Percentiles rank a stretch among this genome's conserved stretches.
Evolutionary conservation across 257 asterid species (phyloP).

Genomic region (Ballota nigra): DNA sequence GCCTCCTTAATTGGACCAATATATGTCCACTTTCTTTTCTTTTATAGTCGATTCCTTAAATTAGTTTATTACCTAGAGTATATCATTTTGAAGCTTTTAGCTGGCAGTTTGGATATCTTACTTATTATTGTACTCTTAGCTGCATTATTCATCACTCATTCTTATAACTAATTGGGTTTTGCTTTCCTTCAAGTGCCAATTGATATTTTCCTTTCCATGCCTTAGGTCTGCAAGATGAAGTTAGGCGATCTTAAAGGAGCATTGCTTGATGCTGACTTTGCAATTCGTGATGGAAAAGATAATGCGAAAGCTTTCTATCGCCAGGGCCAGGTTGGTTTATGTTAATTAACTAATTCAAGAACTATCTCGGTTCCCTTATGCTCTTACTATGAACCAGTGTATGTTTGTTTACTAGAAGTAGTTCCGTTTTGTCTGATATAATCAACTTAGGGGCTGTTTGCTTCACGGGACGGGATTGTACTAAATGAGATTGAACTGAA

Average conservation of each 20-base stretch:
- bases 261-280: constrained; percentile 73
- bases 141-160: neutral
- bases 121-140: neutral
- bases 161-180: neutral
- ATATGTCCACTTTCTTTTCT: neutral
- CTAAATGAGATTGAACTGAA: too few species aligned
- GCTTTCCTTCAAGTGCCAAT: constrained; percentile 4
- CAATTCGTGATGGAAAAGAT: constrained; percentile 75
- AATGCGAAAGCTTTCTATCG: constrained; percentile 88
- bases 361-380: neutral
- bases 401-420: neutral
- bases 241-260: constrained; percentile 84
- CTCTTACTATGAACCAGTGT: neutral
- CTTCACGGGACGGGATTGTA: too few species aligned
- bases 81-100: neutral
- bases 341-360: neutral
- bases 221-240: constrained; percentile 78
- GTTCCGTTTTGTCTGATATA: neutral
- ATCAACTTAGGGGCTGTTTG: neutral
- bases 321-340: constrained; percentile 76
- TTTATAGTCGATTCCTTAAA: neutral
- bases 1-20: neutral
- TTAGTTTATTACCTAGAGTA: neutral
- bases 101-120: neutral
- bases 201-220: constrained; percentile 12